These are phyloP conservation scores for Verticillium albo-atrum DNA, from an alignment of 2,329 filamentous ascomycete genomes.

Conservation along the genomic window DNA sequence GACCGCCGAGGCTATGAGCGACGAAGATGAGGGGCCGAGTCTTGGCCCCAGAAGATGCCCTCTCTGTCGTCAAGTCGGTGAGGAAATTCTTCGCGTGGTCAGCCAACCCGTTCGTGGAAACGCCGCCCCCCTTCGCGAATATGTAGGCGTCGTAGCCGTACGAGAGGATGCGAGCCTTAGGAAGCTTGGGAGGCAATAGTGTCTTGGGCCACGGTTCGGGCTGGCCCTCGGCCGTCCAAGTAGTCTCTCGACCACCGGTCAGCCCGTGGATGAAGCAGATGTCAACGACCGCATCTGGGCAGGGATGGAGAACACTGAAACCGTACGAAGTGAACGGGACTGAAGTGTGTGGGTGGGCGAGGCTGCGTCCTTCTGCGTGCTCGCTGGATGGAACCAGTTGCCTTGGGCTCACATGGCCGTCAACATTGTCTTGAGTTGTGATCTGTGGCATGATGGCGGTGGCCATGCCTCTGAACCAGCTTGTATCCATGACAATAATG, in stretches of 20 bases:
- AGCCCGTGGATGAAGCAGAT: slow-evolving; percentile 37
- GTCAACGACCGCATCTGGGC: slow-evolving; percentile 11
- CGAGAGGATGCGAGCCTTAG: slow-evolving; percentile 27
- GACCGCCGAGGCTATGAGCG: slow-evolving; percentile 32
- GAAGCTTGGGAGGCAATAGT: slow-evolving; percentile 23
- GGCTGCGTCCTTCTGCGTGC: too few relatives aligned
- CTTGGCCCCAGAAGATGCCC: slow-evolving; percentile 11
- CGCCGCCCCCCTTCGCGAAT: slow-evolving; percentile 2
- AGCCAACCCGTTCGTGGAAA: slow-evolving; percentile 17
- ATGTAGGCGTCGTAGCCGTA: slow-evolving; percentile 35
- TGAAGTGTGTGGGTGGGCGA: too few relatives aligned
- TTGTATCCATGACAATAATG: too few relatives aligned
- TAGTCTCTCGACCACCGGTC: slow-evolving; percentile 29
- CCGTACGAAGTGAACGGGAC: too few relatives aligned
- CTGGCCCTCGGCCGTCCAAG: slow-evolving; percentile 28
- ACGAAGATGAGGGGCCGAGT: slow-evolving; percentile 28
- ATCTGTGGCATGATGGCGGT: too few relatives aligned
- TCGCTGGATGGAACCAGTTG: too few relatives aligned
- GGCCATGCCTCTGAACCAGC: too few relatives aligned
- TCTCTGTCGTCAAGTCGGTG: slow-evolving; percentile 15
- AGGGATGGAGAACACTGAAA: slow-evolving; percentile 11
- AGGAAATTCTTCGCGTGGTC: slow-evolving; percentile 26
- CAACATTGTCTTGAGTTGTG: too few relatives aligned
- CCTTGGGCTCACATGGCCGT: too few relatives aligned
- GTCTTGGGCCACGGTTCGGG: slow-evolving; percentile 26